Evolutionary conservation across 441 rosid genomes (phyloP).

Genomic region (Croton setiger): DNA sequence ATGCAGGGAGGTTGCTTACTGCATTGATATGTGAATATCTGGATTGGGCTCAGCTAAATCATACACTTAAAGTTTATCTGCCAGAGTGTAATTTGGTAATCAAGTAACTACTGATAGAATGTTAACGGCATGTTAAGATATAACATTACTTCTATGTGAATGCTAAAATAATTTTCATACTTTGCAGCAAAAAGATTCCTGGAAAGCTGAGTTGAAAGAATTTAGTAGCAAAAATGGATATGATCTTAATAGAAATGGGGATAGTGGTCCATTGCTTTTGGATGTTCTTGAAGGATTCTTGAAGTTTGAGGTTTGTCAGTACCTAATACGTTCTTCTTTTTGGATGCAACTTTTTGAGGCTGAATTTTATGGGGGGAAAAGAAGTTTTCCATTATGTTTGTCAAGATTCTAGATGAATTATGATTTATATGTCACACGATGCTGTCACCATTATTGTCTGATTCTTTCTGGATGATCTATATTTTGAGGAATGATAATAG

Average conservation of each 20-base stretch:
- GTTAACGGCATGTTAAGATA: background rate
- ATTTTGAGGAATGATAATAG: background rate
- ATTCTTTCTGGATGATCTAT: constrained; percentile 3
- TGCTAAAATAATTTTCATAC: constrained; percentile 15
- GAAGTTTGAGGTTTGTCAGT: constrained; percentile 61
- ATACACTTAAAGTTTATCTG: constrained; percentile 77
- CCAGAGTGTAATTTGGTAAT: constrained; percentile 99
- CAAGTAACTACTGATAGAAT: constrained; percentile 24
- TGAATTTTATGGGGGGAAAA: constrained; percentile 11
- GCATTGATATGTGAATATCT: constrained; percentile 86
- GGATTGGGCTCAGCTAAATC: constrained; percentile 96
- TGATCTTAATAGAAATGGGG: constrained; percentile 79
- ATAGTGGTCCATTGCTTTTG: constrained; percentile 73
- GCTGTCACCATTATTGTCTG: background rate
- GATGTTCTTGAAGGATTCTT: constrained; percentile 96
- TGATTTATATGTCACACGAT: background rate
- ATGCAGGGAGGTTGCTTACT: constrained; percentile 81
- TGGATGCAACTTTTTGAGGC: constrained; percentile 8
- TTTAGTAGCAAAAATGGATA: constrained; percentile 80
- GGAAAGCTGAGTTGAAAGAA: constrained; percentile 87
- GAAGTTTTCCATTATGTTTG: constrained; percentile 11
- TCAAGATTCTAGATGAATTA: too few species aligned
- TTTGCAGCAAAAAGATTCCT: constrained; percentile 74
- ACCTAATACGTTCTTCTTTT: constrained; percentile 5
- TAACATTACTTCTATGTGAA: background rate